Evolutionary conservation across 1,139 yeast genomes (phyloP), one percentile per base, ranked within the genome.

Genomic region (Nematodospora anomalae): DNA sequence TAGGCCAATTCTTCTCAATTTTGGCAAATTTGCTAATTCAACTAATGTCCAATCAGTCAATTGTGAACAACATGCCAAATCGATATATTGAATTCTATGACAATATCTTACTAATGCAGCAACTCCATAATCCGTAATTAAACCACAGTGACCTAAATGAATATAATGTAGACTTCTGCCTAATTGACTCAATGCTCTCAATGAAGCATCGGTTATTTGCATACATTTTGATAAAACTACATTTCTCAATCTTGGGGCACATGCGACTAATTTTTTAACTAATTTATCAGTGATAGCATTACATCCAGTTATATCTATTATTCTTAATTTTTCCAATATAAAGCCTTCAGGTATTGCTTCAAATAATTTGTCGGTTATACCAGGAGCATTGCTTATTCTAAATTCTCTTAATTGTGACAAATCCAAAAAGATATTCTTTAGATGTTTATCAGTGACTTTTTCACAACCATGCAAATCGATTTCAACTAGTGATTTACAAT

Each of bases 61-160:
- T 58, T 88, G 95, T 2, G 84, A 74, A 58, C 98, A 92, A 58
- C 97, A 89, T 14, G 97, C 97, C 46, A 92, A 77, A 64, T 92
- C 98, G 46, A 92, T 88, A 58, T 90, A 92, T 52, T 89, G 95
- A 39, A 92, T 79, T 43, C 96, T 71, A 42, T 83, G 87, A 55
- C 98, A 92, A 38, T 77, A 74, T 50, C 85, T 74, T 13, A 88
- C 88, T 44, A 92, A 69, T 9, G 78, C 72, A 14, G 79, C 76
- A 16, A 92, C 94, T 12, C 97, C 96, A 44, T 75, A 77, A 62
- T 92, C 97, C 1, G 97, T 92, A 39, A 92, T 85, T 52, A 83
- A 79, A 35, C 82, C 79, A 65, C 98, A 92, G 64, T 92, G 98
- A 16, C 97, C 97, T 46, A 92, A 74, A 63, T 92, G 98, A 38